A percentile compares a stretch with the other conserved stretches of the same genome.
Evolutionary conservation across 441 rosid genomes (phyloP).

Genomic region (Populus hybrid): DNA sequence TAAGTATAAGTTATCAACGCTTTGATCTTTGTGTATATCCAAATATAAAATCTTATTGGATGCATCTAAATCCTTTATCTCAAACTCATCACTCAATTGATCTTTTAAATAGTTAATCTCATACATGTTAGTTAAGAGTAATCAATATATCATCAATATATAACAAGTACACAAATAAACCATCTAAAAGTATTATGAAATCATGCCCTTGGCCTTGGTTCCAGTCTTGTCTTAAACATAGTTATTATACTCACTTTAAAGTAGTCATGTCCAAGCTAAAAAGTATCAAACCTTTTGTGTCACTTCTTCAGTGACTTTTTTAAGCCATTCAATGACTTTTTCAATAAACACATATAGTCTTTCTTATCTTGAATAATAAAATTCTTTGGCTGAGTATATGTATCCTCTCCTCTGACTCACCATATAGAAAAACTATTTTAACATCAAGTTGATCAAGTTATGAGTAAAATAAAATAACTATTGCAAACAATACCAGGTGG

Average conservation of each 20-base stretch:
- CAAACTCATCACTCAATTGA: too few relatives aligned
- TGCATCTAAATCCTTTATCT: too few relatives aligned
- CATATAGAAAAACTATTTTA: neutral
- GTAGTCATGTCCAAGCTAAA: neutral
- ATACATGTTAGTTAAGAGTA: too few relatives aligned
- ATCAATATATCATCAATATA: too few relatives aligned
- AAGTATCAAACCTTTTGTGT: neutral
- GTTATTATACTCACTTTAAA: neutral
- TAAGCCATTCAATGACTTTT: slow-evolving; percentile 2
- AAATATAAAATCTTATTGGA: neutral
- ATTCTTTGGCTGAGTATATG: neutral
- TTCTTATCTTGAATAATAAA: neutral
- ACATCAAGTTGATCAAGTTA: neutral
- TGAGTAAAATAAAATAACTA: neutral
- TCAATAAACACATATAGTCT: neutral
- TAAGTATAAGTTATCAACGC: neutral
- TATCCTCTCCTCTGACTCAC: neutral
- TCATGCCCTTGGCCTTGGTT: too few relatives aligned
- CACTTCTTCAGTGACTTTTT: neutral
- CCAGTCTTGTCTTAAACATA: neutral
- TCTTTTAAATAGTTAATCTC: too few relatives aligned
- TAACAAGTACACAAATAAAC: too few relatives aligned
- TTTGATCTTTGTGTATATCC: neutral
- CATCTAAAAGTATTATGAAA: neutral
- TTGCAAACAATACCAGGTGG: neutral